Evolutionary conservation across 2,329 filamentous ascomycete genomes (phyloP).

Genomic region (Fusarium luffae): DNA sequence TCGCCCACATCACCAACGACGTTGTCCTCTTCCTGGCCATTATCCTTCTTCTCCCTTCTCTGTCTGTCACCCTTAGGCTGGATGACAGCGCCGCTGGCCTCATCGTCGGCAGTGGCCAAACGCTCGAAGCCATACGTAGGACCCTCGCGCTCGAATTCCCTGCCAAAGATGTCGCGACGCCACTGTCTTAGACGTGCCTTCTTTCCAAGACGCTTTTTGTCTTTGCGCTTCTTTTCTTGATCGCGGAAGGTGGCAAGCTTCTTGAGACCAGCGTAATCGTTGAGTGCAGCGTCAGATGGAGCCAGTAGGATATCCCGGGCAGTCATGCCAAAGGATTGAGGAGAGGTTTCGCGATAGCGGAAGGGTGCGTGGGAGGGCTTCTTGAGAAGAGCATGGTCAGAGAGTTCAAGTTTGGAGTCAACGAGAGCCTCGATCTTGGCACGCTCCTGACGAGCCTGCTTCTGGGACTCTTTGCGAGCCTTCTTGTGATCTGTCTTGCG

Average conservation of each 20-base stretch:
- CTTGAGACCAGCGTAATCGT: constrained; percentile 92
- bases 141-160: constrained; percentile 65
- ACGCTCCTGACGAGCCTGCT: constrained; percentile 81
- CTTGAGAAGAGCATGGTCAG: constrained; percentile 69
- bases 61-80: constrained; percentile 37
- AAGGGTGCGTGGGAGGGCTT: constrained; percentile 61
- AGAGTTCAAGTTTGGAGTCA: constrained; percentile 81
- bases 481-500: constrained; percentile 72
- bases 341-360: constrained; percentile 94
- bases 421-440: constrained; percentile 87
- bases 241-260: constrained; percentile 93
- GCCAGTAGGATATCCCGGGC: constrained; percentile 89
- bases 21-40: constrained; percentile 30
- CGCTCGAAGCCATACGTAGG: constrained; percentile 68
- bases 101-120: constrained; percentile 47
- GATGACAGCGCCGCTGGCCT: constrained; percentile 42
- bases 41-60: constrained; percentile 16
- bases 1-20: constrained; percentile 45
- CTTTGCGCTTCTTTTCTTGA: constrained; percentile 86
- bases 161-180: constrained; percentile 74
- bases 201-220: constrained; percentile 90
- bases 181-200: constrained; percentile 91
- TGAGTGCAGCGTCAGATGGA: constrained; percentile 85
- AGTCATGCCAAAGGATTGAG: constrained; percentile 88
- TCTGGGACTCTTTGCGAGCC: constrained; percentile 69